Base-by-base conservation (phyloP, 805 yeast species). In the Monosporozyma aquatica region DNA sequence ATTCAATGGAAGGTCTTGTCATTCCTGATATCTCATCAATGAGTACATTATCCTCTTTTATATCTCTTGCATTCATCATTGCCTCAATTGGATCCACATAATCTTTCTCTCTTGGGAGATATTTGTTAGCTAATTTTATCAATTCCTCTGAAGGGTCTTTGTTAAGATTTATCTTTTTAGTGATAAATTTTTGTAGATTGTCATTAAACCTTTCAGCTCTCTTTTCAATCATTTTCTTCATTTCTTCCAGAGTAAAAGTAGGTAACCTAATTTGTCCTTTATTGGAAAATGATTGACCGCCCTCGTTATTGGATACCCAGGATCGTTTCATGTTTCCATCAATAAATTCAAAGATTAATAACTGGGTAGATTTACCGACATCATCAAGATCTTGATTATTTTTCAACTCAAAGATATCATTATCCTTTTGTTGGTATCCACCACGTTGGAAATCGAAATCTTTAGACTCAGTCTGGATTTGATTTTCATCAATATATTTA, bases 401-500 rank as follows among this genome's bases (percentile, higher is more conserved):
- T 46, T 74, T 71, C 17, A 76, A 61, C 37, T 74, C 67, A 43
- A 68, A 74, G 32, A 74, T 65, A 54, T 76, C 82, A 9, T 66
- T 62, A 32, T 75, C 78, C 37, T 75, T 73, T 51, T 77, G 81
- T 32, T 75, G 67, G 40, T 67, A 78, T 3, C 82, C 83, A 9
- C 67, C 66, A 35, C 61, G 57, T 3, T 62, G 59, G 49, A 62
- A 65, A 35, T 58, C 60, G 49, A 61, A 65, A 32, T 58, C 57
- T 47, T 66, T 65, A 27, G 64, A 56, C 44, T 65, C 70, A 3
- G 60, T 55, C 5, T 58, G 59, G 9, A 78, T 55, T 50, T 80
- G 89, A 53, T 81, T 80, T 56, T 82, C 87, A 58, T 89, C 95
- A 35, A 82, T 78, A 57, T 84, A 89, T 40, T 78, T 83, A 53